phyloP scores from a whole-genome alignment of 2,329 filamentous ascomycete genomes.

The Helminthosporium solani region DNA sequence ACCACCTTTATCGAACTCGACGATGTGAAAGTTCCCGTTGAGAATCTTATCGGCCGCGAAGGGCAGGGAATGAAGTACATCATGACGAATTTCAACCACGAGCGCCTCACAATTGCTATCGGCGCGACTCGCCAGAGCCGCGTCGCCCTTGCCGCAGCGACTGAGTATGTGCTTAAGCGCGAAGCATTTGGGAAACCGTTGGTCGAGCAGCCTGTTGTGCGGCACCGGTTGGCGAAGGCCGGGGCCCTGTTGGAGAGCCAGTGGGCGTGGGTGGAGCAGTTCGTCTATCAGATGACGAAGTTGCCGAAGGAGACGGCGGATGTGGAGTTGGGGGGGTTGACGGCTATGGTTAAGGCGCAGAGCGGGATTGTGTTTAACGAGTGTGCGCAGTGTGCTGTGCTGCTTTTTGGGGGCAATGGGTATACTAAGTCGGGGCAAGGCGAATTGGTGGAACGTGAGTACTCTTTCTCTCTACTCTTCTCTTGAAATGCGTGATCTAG shows the following conservation, averaged over 20 bases:
- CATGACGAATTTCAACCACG: conserved; percentile 81
- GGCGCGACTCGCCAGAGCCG: conserved; percentile 62
- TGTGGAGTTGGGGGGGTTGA: conserved; percentile 67
- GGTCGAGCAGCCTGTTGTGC: conserved; percentile 72
- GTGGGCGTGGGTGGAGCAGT: conserved; percentile 72
- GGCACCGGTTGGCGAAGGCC: conserved; percentile 70
- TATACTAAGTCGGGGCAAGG: conserved; percentile 70
- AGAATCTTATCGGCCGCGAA: conserved; percentile 69
- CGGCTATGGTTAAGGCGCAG: conserved; percentile 71
- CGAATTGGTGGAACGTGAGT: conserved; percentile 68
- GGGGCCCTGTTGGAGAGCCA: conserved; percentile 68
- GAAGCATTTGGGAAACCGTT: conserved; percentile 69
- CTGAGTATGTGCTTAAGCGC: conserved; percentile 64
- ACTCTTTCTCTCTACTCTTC: not conserved
- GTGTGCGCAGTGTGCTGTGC: conserved; percentile 66
- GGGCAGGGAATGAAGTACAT: conserved; percentile 72
- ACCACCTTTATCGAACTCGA: conserved; percentile 77
- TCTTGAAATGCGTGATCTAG: not conserved
- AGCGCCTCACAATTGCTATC: conserved; percentile 67
- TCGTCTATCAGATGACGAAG: conserved; percentile 66
- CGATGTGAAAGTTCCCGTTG: conserved; percentile 69
- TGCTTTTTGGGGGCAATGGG: conserved; percentile 74
- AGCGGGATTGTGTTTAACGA: conserved; percentile 70
- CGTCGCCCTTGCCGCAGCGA: conserved; percentile 60
- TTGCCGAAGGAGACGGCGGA: conserved; percentile 62